Percentiles rank a stretch among this genome's conserved stretches.
Conservation (phyloP, 192 early-diverging fungal genomes). For the Backusella sp. region DNA sequence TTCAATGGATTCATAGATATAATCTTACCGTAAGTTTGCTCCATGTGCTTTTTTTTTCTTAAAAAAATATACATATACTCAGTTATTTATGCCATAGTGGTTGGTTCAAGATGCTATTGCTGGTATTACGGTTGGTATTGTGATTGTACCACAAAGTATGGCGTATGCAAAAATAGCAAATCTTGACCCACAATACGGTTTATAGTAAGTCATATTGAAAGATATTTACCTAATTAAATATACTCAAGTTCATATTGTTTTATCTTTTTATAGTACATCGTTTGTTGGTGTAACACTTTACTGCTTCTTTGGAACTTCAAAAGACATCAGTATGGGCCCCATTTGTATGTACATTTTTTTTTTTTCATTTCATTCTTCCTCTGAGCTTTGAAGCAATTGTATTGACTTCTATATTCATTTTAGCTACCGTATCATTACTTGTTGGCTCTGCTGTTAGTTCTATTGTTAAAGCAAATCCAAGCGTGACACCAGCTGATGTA, state of each 20-base stretch:
- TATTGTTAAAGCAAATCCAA: slow-evolving; percentile 4
- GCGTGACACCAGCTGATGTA: slow-evolving; percentile 53
- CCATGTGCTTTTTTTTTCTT: background rate
- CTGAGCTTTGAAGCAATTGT: background rate
- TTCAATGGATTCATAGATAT: slow-evolving; percentile 36
- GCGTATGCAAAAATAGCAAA: slow-evolving; percentile 76
- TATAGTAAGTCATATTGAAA: slow-evolving; percentile 52
- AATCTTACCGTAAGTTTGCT: slow-evolving; percentile 29
- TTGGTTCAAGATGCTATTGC: slow-evolving; percentile 65
- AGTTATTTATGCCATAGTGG: slow-evolving; percentile 40
- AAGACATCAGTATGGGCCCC: slow-evolving; percentile 69
- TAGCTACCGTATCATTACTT: slow-evolving; percentile 73
- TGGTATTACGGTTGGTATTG: slow-evolving; percentile 69
- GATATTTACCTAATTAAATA: background rate
- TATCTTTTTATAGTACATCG: slow-evolving; percentile 60
- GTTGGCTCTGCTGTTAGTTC: slow-evolving; percentile 60
- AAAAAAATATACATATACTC: background rate
- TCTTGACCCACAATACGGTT: slow-evolving; percentile 70
- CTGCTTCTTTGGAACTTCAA: slow-evolving; percentile 73
- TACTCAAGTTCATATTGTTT: background rate
- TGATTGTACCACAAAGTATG: slow-evolving; percentile 78
- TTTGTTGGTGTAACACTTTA: slow-evolving; percentile 66
- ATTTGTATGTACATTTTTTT: slow-evolving; percentile 43
- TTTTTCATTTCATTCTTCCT: background rate
- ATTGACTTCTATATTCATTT: background rate